Percentiles rank a stretch among this genome's conserved stretches.
Conservation (phyloP, 495 filamentous ascomycete genomes). For the Talaromyces proteolyticus region DNA sequence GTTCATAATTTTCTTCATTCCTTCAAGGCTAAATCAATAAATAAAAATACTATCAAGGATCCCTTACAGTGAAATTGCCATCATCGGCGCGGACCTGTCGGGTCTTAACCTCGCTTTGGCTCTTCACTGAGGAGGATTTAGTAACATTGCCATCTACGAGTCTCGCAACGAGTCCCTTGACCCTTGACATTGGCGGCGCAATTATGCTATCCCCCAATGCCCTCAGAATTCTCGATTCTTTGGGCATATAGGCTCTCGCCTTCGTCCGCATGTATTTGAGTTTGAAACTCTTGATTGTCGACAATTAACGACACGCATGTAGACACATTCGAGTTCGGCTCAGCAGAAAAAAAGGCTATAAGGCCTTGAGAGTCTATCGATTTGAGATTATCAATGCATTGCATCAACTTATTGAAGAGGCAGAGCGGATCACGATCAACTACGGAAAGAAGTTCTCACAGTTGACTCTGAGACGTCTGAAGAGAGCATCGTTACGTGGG, state of each 20-base stretch:
- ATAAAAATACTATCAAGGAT: not conserved
- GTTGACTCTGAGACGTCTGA: constrained; percentile 26
- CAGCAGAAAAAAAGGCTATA: constrained; percentile 33
- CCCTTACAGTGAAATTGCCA: constrained; percentile 15
- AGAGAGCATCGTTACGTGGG: constrained; percentile 24
- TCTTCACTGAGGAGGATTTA: constrained; percentile 26
- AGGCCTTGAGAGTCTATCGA: constrained; percentile 41
- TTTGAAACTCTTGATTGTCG: constrained; percentile 38
- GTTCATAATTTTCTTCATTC: no score
- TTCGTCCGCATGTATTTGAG: constrained; percentile 22
- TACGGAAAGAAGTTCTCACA: constrained; percentile 35
- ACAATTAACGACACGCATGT: constrained; percentile 24
- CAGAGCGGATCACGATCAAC: constrained; percentile 25
- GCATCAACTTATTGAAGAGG: not conserved
- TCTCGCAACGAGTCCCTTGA: constrained; percentile 22
- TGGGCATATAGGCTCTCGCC: constrained; percentile 37
- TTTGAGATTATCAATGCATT: constrained; percentile 30
- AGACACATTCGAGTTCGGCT: constrained; percentile 40
- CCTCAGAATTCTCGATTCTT: constrained; percentile 36
- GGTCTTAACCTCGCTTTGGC: constrained; percentile 41
- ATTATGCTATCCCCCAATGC: constrained; percentile 49
- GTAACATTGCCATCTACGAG: constrained; percentile 41
- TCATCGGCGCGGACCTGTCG: constrained; percentile 42
- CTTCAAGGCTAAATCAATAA: no score
- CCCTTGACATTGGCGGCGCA: constrained; percentile 36